Conservation (phyloP, 2,329 filamentous ascomycete species). For the Pseudogymnoascus destructans region DNA sequence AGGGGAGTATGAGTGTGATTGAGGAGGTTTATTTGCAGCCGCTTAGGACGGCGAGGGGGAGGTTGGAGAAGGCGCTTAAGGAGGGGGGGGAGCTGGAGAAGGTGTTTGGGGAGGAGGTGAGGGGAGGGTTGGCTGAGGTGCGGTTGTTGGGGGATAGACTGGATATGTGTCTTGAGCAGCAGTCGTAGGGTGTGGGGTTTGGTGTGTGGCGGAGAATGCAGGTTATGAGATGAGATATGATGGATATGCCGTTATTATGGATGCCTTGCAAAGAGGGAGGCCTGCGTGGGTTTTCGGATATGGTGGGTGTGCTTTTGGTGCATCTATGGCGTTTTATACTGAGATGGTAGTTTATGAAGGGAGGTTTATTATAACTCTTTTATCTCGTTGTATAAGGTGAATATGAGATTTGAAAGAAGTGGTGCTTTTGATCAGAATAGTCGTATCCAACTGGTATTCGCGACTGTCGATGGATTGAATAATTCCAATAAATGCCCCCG, state of each 20-base stretch:
- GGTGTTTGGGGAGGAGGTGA: not conserved
- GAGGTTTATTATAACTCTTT: not conserved
- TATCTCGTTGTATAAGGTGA: not conserved
- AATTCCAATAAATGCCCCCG: not conserved
- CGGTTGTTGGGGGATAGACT: constrained; percentile 27
- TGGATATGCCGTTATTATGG: not conserved
- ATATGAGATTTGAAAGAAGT: not conserved
- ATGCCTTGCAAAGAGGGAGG: not conserved
- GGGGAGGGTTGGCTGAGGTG: constrained; percentile 27
- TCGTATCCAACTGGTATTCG: not conserved
- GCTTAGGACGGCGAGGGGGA: constrained; percentile 33
- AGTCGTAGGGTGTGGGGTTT: not conserved
- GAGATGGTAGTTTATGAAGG: not conserved
- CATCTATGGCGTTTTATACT: not conserved
- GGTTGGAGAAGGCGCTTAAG: constrained; percentile 17
- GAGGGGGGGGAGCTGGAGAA: not conserved
- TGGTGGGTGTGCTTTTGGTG: not conserved
- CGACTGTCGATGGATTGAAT: not conserved
- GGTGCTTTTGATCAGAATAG: not conserved
- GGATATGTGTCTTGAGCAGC: not conserved
- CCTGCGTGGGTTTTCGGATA: not conserved
- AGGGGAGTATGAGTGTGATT: constrained; percentile 43
- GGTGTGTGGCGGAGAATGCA: not conserved
- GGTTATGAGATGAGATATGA: not conserved
- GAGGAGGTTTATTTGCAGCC: constrained; percentile 46